Conservation (phyloP, 164 flowering plant genomes). For the Vitis vinifera region DNA sequence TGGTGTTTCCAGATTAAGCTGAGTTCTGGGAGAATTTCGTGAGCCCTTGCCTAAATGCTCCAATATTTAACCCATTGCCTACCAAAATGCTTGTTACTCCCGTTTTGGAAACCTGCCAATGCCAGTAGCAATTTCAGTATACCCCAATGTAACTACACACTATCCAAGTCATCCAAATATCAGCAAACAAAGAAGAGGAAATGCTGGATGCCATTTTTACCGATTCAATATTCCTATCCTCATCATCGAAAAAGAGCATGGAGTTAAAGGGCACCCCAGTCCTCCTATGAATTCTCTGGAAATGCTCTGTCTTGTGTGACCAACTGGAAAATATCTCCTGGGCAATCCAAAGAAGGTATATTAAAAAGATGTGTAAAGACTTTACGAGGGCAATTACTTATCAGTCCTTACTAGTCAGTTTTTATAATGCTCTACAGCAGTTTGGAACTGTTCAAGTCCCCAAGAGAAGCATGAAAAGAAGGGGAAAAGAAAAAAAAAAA, state of each 20-base stretch:
- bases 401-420: background rate
- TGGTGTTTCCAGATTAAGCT: conserved; percentile 27
- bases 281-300: conserved; percentile 69
- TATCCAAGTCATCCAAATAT: background rate
- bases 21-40: conserved; percentile 42
- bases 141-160: background rate
- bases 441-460: no score
- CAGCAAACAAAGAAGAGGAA: background rate
- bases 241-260: conserved; percentile 97
- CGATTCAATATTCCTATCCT: conserved; percentile 80
- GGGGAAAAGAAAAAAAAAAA: no score
- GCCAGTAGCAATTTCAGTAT: conserved; percentile 3
- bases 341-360: conserved; percentile 2
- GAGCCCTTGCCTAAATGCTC: conserved; percentile 73
- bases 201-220: conserved; percentile 31
- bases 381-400: no score
- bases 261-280: conserved; percentile 79
- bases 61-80: conserved; percentile 67
- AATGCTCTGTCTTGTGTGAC: conserved; percentile 95
- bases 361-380: no score
- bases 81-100: conserved; percentile 90
- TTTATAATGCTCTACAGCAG: background rate
- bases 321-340: conserved; percentile 95
- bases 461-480: no score
- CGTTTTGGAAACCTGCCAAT: conserved; percentile 74